phyloP scores from a whole-genome alignment of 2,329 filamentous ascomycete species.

The Colletotrichum sp. region DNA sequence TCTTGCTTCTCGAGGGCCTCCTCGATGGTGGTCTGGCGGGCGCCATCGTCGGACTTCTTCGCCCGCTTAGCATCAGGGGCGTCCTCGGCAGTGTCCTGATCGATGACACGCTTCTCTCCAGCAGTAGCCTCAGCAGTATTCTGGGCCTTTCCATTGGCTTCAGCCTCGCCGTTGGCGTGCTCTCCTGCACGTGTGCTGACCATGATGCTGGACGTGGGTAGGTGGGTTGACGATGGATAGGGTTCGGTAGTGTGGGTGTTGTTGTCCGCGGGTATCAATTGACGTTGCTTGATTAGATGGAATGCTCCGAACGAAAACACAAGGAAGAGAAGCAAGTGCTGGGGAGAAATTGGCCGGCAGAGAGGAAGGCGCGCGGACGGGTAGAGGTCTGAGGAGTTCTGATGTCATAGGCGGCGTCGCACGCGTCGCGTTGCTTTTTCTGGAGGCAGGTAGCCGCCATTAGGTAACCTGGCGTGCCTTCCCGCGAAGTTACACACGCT shows the following conservation, averaged over 20 bases:
- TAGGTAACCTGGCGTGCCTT: constrained; percentile 6
- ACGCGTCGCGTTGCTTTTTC: constrained; percentile 20
- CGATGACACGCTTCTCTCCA: constrained; percentile 18
- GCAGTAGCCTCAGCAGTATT: not conserved
- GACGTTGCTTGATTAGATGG: not conserved
- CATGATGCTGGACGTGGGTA: not conserved
- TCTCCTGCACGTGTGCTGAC: constrained; percentile 5
- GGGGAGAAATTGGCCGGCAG: not conserved
- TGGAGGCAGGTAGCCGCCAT: constrained; percentile 10
- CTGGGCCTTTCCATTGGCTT: not conserved
- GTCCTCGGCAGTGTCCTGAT: not conserved
- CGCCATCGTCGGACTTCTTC: constrained; percentile 6
- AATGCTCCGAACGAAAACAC: not conserved
- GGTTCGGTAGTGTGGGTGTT: not conserved
- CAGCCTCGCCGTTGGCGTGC: not conserved
- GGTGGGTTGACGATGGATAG: not conserved
- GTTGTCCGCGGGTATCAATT: not conserved
- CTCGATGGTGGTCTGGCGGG: constrained; percentile 15
- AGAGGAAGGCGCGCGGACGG: not conserved
- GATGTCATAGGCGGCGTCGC: constrained; percentile 17
- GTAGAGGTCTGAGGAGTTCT: not conserved
- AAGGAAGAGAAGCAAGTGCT: not conserved
- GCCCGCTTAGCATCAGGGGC: constrained; percentile 15
- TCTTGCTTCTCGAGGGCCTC: constrained; percentile 8
- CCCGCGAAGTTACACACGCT: not conserved